These are phyloP conservation scores for Caloboletus firmus DNA, from an alignment of 1,284 basidiomycete species.

Conservation along the genomic window DNA sequence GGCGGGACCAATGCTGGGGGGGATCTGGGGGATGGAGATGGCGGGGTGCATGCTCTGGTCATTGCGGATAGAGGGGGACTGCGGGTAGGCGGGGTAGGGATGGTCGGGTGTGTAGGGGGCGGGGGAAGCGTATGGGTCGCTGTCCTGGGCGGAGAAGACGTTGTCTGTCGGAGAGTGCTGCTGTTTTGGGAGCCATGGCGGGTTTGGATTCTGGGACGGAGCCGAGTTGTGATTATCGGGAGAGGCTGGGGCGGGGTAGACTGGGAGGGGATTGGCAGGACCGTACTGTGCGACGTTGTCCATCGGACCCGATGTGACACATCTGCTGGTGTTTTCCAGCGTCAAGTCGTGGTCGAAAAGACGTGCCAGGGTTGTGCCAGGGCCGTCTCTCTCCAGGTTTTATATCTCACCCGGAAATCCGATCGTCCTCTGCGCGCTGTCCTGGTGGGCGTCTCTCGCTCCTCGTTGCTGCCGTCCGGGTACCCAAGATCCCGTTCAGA, in stretches of 20 bases:
- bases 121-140: slow-evolving; percentile 39
- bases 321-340: slow-evolving; percentile 31
- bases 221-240: slow-evolving; percentile 31
- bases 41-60: slow-evolving; percentile 33
- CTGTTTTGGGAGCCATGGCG: slow-evolving; percentile 32
- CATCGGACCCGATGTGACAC: slow-evolving; percentile 39
- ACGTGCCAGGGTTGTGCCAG: slow-evolving; percentile 33
- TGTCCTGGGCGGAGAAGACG: slow-evolving; percentile 37
- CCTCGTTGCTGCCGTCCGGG: slow-evolving; percentile 30
- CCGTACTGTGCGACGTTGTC: slow-evolving; percentile 40
- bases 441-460: slow-evolving; percentile 23
- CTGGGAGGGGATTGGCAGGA: slow-evolving; percentile 31
- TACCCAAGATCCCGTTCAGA: slow-evolving; percentile 24
- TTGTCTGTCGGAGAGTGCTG: slow-evolving; percentile 27
- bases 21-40: slow-evolving; percentile 42
- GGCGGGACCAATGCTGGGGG: slow-evolving; percentile 56
- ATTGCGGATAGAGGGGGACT: slow-evolving; percentile 30
- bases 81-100: slow-evolving; percentile 31
- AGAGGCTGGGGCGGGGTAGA: slow-evolving; percentile 35
- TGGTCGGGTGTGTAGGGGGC: slow-evolving; percentile 37
- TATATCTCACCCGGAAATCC: slow-evolving; percentile 25
- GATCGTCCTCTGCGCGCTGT: slow-evolving; percentile 21
- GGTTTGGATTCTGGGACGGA: neutral
- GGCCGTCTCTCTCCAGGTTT: slow-evolving; percentile 29
- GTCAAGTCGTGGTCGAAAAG: slow-evolving; percentile 32